Percentiles rank a stretch among this genome's conserved stretches.
These are phyloP conservation scores for Echites panduratus DNA, from an alignment of 257 asterid genomes.

Conservation along the genomic window DNA sequence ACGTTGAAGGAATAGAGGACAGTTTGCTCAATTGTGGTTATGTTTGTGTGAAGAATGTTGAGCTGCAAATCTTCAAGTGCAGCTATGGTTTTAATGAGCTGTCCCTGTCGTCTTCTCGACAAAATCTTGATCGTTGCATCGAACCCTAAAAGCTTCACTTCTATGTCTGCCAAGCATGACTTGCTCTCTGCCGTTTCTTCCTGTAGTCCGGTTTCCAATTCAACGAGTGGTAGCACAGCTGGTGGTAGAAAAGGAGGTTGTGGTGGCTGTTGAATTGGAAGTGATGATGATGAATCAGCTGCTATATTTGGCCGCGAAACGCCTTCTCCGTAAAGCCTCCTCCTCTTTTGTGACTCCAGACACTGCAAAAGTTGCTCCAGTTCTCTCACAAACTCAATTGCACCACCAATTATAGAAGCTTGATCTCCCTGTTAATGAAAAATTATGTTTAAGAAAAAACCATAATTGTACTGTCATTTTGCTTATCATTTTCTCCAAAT, in stretches of 20 bases:
- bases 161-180: constrained; percentile 79
- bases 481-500: no score
- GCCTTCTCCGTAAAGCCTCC: constrained; percentile 65
- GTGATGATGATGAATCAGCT: constrained; percentile 35
- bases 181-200: constrained; percentile 82
- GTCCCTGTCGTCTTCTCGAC: constrained; percentile 70
- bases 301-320: constrained; percentile 18
- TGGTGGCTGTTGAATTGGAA: constrained; percentile 27
- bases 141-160: constrained; percentile 74
- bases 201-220: constrained; percentile 37
- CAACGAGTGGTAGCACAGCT: constrained; percentile 27
- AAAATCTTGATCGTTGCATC: constrained; percentile 79
- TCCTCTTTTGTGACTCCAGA: constrained; percentile 86
- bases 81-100: constrained; percentile 69
- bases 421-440: constrained; percentile 67
- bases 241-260: constrained; percentile 36
- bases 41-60: constrained; percentile 70
- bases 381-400: constrained; percentile 88
- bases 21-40: constrained; percentile 88
- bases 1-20: constrained; percentile 89
- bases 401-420: constrained; percentile 96
- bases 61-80: constrained; percentile 94
- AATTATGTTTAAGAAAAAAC: no score
- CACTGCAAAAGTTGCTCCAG: constrained; percentile 89
- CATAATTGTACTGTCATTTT: no score